Percentiles rank a stretch among this genome's conserved stretches.
These are phyloP conservation scores for Phaeosphaeria sp. DNA, from an alignment of 2,329 filamentous ascomycete genomes.

Conservation along the genomic window DNA sequence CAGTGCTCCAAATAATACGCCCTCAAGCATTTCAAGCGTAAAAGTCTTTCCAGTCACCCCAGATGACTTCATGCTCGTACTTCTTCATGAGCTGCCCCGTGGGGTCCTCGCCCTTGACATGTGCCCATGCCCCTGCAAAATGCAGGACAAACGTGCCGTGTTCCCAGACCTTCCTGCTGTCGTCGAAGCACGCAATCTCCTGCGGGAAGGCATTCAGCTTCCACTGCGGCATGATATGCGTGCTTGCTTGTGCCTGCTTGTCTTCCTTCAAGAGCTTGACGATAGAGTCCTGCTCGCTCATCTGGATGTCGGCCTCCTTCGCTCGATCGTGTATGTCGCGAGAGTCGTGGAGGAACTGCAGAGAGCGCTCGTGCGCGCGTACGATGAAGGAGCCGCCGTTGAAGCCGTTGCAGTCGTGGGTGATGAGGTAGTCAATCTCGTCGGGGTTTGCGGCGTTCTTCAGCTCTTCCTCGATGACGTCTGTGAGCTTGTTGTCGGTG, in stretches of 20 bases:
- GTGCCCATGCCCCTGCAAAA: conserved; percentile 53
- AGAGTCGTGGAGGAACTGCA: conserved; percentile 43
- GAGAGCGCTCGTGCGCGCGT: conserved; percentile 42
- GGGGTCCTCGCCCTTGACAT: conserved; percentile 48
- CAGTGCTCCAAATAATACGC: neutral
- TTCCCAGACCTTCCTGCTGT: conserved; percentile 36
- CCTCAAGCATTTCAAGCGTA: conserved; percentile 15
- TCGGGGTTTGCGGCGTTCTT: conserved; percentile 36
- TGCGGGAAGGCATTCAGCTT: conserved; percentile 51
- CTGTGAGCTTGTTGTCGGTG: conserved; percentile 42
- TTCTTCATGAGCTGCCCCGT: conserved; percentile 49
- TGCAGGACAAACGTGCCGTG: conserved; percentile 48
- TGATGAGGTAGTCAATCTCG: conserved; percentile 47
- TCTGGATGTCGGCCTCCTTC: conserved; percentile 25
- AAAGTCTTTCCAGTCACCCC: conserved; percentile 43
- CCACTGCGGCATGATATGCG: conserved; percentile 44
- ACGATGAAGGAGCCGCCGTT: conserved; percentile 51
- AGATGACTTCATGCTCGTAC: conserved; percentile 42
- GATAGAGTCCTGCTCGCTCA: conserved; percentile 51
- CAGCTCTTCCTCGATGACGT: conserved; percentile 46
- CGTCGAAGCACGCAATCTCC: conserved; percentile 50
- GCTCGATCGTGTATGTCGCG: conserved; percentile 32
- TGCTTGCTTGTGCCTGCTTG: conserved; percentile 20
- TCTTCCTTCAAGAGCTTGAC: conserved; percentile 42
- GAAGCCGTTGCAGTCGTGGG: conserved; percentile 49